A percentile compares a stretch with the other conserved stretches of the same genome.
Conservation (phyloP, 805 yeast genomes). For the Cyberlindnera suaveolens region DNA sequence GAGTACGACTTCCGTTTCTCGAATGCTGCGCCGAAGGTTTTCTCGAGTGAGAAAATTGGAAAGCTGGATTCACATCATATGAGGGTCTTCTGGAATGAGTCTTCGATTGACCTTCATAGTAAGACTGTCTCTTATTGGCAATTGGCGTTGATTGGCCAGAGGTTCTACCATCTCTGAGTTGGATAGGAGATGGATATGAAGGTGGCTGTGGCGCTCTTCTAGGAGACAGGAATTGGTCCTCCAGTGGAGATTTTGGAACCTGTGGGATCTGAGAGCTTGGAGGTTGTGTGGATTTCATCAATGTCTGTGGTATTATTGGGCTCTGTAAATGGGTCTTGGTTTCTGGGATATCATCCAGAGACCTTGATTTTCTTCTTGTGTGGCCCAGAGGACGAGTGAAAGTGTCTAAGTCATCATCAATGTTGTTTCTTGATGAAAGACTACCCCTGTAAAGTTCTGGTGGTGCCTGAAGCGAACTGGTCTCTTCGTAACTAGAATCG, state of each 20-base stretch:
- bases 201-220: constrained; percentile 73
- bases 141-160: constrained; percentile 17
- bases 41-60: constrained; percentile 20
- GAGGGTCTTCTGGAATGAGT: constrained; percentile 27
- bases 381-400: constrained; percentile 30
- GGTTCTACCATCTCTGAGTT: constrained; percentile 13
- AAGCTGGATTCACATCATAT: constrained; percentile 18
- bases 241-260: constrained; percentile 10
- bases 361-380: constrained; percentile 44
- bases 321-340: constrained; percentile 1
- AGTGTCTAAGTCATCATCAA: constrained; percentile 13
- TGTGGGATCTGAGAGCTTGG: constrained; percentile 17
- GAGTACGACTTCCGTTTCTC: constrained; percentile 11
- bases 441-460: constrained; percentile 11
- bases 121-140: constrained; percentile 19
- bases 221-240: constrained; percentile 50
- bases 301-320: not conserved
- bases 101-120: constrained; percentile 15
- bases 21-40: constrained; percentile 21
- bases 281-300: constrained; percentile 2
- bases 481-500: constrained; percentile 7
- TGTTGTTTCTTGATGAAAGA: not conserved
- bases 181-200: constrained; percentile 36
- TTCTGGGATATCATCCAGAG: constrained; percentile 38
- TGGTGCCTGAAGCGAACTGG: constrained; percentile 11